These are phyloP conservation scores for Gastroboletus turbinatus DNA, from an alignment of 1,284 basidiomycete species.

Conservation along the genomic window DNA sequence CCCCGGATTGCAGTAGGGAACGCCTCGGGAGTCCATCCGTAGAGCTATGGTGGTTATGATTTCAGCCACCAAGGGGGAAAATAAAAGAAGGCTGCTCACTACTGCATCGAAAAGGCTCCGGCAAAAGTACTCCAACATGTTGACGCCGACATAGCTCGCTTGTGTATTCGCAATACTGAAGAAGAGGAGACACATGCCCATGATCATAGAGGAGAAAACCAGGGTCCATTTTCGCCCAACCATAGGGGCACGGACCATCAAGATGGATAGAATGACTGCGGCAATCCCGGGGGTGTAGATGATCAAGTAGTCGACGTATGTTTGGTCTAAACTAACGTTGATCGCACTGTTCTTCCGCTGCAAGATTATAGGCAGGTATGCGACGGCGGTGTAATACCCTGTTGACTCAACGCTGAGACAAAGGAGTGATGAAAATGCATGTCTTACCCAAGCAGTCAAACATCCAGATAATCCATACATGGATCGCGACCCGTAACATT, in stretches of 20 bases:
- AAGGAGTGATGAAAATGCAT: background rate
- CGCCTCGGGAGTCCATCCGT: conserved; percentile 22
- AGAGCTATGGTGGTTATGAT: conserved; percentile 3
- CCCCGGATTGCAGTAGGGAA: conserved; percentile 18
- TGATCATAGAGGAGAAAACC: conserved; percentile 11
- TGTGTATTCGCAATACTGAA: conserved; percentile 17
- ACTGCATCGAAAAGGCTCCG: conserved; percentile 9
- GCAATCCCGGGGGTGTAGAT: conserved; percentile 11
- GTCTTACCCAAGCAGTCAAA: conserved; percentile 17
- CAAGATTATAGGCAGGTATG: conserved; percentile 17
- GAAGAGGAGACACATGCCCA: conserved; percentile 11
- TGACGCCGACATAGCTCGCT: conserved; percentile 16
- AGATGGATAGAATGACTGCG: conserved; percentile 2
- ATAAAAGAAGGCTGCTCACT: background rate
- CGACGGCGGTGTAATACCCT: conserved; percentile 5
- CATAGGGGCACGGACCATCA: conserved; percentile 17
- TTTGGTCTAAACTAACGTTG: conserved; percentile 9
- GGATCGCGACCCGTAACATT: conserved; percentile 11
- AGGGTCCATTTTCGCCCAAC: conserved; percentile 22
- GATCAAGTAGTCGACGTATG: conserved; percentile 17
- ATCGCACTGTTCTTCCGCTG: conserved; percentile 18
- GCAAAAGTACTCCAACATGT: conserved; percentile 1
- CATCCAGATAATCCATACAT: conserved; percentile 17
- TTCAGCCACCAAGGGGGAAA: background rate
- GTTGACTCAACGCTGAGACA: background rate